A percentile compares a stretch with the other conserved stretches of the same genome.
phyloP scores from a whole-genome alignment of 139 green algal species.

The Volvox reticuliferus region DNA sequence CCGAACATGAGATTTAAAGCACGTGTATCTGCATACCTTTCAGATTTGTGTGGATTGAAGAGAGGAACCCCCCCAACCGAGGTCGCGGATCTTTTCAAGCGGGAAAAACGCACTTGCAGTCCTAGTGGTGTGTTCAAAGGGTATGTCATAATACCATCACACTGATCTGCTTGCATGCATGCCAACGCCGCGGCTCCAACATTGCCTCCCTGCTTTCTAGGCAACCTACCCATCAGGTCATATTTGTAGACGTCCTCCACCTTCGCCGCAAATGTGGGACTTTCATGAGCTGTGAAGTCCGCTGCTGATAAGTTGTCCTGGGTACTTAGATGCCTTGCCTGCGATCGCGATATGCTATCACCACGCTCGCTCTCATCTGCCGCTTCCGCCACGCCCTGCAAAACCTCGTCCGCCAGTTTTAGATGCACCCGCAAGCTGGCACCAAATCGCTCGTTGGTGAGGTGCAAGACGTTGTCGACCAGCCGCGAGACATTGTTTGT shows the following conservation, averaged over 20 bases:
- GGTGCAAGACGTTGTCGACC: background rate
- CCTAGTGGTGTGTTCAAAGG: no score
- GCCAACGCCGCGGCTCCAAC: no score
- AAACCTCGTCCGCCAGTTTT: background rate
- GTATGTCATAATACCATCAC: no score
- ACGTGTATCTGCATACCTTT: no score
- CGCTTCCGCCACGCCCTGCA: constrained; percentile 8
- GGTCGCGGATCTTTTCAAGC: no score
- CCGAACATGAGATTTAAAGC: no score
- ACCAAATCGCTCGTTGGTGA: constrained; percentile 2
- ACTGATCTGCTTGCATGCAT: no score
- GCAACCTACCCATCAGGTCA: constrained; percentile 36
- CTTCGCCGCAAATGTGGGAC: background rate
- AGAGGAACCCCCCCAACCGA: no score
- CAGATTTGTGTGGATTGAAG: no score
- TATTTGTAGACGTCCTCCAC: constrained; percentile 31
- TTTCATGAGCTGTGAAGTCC: background rate
- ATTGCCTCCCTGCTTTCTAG: background rate
- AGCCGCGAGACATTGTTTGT: background rate
- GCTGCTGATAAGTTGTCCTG: no score
- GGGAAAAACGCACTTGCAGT: no score
- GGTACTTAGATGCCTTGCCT: background rate
- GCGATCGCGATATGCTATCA: background rate
- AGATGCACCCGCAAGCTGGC: background rate
- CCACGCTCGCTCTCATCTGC: constrained; percentile 2